Conservation (phyloP, 257 asterid species). For the Solanum virginianum region DNA sequence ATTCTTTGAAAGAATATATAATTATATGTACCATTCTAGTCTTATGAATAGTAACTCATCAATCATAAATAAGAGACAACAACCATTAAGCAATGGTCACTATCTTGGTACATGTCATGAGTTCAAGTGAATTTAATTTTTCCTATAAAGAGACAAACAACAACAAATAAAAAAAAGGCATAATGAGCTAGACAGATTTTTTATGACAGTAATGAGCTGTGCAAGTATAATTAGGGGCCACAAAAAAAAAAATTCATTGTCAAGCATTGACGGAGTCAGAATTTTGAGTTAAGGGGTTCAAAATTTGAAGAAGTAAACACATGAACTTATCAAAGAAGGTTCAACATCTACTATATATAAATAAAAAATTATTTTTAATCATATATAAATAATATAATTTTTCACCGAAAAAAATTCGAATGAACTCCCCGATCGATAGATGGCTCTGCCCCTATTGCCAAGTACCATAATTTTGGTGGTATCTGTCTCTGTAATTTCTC, state of each 20-base stretch:
- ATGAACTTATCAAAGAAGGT: no score
- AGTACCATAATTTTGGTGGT: conserved; percentile 14
- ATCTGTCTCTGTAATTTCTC: conserved; percentile 1
- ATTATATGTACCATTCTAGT: background rate
- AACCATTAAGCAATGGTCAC: conserved; percentile 58
- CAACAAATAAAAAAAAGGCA: background rate
- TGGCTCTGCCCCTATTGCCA: background rate
- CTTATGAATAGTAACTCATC: background rate
- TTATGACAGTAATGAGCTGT: conserved; percentile 30
- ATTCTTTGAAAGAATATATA: background rate
- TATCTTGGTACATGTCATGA: conserved; percentile 25
- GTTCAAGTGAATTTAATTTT: background rate
- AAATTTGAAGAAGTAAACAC: no score
- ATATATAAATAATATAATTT: no score
- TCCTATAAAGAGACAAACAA: background rate
- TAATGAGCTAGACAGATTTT: conserved; percentile 32
- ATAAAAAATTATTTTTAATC: no score
- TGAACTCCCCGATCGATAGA: no score
- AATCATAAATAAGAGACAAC: conserved; percentile 57
- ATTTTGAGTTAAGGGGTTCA: rapidly evolving
- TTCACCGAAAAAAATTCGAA: no score
- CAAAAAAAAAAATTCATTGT: conserved; percentile 13
- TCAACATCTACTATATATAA: no score
- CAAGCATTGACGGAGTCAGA: background rate
- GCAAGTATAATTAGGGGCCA: conserved; percentile 49